Conservation (phyloP, 2,329 filamentous ascomycete genomes). For the Paecilomyces sp. region DNA sequence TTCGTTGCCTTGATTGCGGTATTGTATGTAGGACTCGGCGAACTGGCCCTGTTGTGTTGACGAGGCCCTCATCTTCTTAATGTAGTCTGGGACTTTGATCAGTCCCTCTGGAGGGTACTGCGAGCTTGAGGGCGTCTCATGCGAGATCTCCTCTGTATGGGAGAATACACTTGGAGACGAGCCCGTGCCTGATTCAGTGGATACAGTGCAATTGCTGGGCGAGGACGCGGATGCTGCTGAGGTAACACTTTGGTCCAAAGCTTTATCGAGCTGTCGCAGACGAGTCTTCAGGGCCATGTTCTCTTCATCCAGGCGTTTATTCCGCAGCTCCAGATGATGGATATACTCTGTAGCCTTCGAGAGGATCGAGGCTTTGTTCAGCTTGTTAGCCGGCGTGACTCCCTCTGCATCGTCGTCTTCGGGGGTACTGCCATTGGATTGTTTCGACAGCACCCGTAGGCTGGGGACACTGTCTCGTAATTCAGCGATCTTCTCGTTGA, state of each 20-base stretch:
- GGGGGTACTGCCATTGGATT: slow-evolving; percentile 25
- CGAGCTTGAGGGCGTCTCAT: slow-evolving; percentile 23
- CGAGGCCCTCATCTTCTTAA: slow-evolving; percentile 34
- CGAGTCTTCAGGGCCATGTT: slow-evolving; percentile 71
- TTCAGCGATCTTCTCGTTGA: slow-evolving; percentile 95
- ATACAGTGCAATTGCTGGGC: slow-evolving; percentile 31
- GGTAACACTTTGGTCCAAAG: slow-evolving; percentile 33
- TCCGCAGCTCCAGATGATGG: slow-evolving; percentile 83
- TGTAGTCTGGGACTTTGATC: slow-evolving; percentile 37
- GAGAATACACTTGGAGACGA: slow-evolving; percentile 36
- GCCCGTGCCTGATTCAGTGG: slow-evolving; percentile 26
- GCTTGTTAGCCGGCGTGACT: slow-evolving; percentile 78
- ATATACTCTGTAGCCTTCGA: slow-evolving; percentile 98
- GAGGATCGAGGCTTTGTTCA: slow-evolving; percentile 95
- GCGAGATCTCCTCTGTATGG: slow-evolving; percentile 27
- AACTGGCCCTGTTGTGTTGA: slow-evolving; percentile 25
- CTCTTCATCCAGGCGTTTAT: slow-evolving; percentile 73
- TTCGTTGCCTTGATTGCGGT: slow-evolving; percentile 13
- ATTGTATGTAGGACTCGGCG: slow-evolving; percentile 33
- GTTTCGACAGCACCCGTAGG: slow-evolving; percentile 72
- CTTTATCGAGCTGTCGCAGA: slow-evolving; percentile 70
- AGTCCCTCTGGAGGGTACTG: slow-evolving; percentile 34
- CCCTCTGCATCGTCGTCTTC: slow-evolving; percentile 74
- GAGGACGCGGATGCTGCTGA: slow-evolving; percentile 33
- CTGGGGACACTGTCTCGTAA: slow-evolving; percentile 87